These are phyloP conservation scores for Lyophyllum decastes DNA, from an alignment of 768 basidiomycete species.

Conservation along the genomic window DNA sequence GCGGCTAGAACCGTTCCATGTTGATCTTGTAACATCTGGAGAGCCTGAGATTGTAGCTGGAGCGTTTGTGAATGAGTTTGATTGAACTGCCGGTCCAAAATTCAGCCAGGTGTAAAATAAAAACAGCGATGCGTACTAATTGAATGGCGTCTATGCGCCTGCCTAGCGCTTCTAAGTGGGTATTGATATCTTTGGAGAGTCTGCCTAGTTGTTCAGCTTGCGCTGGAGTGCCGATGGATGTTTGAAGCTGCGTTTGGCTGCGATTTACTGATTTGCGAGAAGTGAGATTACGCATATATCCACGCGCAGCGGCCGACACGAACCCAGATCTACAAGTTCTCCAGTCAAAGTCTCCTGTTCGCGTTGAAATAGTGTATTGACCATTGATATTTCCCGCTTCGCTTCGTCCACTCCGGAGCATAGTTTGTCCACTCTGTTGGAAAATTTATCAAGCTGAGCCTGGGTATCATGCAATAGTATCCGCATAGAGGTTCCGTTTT, in stretches of 20 bases:
- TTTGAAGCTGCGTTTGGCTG: conserved; percentile 62
- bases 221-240: conserved; percentile 55
- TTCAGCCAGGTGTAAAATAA: background rate
- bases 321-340: conserved; percentile 59
- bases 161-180: conserved; percentile 46
- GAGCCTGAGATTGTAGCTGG: conserved; percentile 54
- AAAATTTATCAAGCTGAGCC: conserved; percentile 68
- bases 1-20: conserved; percentile 56
- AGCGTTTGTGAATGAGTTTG: conserved; percentile 47
- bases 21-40: conserved; percentile 65
- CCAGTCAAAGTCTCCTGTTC: conserved; percentile 58
- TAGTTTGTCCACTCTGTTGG: conserved; percentile 54
- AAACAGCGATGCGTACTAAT: conserved; percentile 33
- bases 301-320: conserved; percentile 20
- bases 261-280: conserved; percentile 50
- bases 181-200: conserved; percentile 41
- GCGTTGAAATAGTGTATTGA: conserved; percentile 58
- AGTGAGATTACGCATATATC: conserved; percentile 15
- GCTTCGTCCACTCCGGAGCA: conserved; percentile 51
- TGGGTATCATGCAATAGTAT: conserved; percentile 77
- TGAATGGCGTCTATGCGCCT: conserved; percentile 61
- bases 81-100: conserved; percentile 36
- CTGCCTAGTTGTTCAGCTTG: conserved; percentile 44
- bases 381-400: conserved; percentile 50
- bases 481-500: conserved; percentile 67